These are phyloP conservation scores for Scytalidium lignicola DNA, from an alignment of 2,329 filamentous ascomycete species.

Conservation along the genomic window DNA sequence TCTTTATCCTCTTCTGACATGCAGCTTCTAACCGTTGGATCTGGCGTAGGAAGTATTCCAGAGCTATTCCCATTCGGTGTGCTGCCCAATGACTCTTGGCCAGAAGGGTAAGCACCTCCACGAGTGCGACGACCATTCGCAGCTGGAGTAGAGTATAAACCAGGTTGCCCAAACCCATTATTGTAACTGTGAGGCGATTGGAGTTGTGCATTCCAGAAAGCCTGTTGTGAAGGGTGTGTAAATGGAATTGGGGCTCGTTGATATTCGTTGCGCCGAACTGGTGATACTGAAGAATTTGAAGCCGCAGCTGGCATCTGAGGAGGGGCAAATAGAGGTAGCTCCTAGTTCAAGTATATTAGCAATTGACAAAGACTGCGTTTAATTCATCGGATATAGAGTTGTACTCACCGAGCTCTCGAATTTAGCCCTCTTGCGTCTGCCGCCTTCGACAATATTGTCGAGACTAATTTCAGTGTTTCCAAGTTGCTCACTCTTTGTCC, in stretches of 20 bases:
- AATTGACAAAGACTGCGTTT: neutral
- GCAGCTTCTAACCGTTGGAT: conserved; percentile 94
- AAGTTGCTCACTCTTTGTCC: conserved; percentile 75
- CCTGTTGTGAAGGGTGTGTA: conserved; percentile 69
- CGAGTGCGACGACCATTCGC: conserved; percentile 63
- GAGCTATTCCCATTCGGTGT: conserved; percentile 38
- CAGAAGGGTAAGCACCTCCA: conserved; percentile 51
- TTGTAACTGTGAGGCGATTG: conserved; percentile 78
- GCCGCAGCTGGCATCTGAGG: conserved; percentile 88
- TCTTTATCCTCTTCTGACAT: conserved; percentile 94
- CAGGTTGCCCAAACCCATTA: conserved; percentile 48
- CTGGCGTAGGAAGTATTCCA: conserved; percentile 81
- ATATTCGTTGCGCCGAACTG: conserved; percentile 73
- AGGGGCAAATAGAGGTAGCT: conserved; percentile 90
- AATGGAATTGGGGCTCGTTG: conserved; percentile 70
- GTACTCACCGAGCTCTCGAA: conserved; percentile 91
- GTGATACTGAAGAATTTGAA: conserved; percentile 97
- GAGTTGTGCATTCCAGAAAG: conserved; percentile 72
- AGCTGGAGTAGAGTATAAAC: conserved; percentile 59
- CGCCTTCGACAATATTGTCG: conserved; percentile 96
- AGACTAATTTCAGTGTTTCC: conserved; percentile 96
- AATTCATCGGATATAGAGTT: conserved; percentile 1
- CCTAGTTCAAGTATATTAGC: conserved; percentile 46
- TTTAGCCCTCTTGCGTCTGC: conserved; percentile 89
- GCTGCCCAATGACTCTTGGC: conserved; percentile 33